Evolutionary conservation across 495 filamentous ascomycete species (phyloP), one percentile per base, ranked within the genome.

Genomic region (Margaritispora aquatica): DNA sequence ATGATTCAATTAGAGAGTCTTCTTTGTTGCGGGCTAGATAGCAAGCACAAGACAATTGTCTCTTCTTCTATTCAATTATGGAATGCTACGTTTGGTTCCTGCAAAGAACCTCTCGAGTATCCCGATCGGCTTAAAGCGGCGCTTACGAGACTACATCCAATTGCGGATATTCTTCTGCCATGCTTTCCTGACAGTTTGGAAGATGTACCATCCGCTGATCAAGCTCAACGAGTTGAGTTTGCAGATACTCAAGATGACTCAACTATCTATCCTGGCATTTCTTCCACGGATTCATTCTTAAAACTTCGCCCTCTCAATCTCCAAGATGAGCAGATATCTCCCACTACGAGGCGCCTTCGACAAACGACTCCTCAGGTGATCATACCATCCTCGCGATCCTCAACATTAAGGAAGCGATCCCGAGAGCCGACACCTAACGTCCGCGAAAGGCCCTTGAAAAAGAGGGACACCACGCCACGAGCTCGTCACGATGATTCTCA

Each of bases 401-500:
- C 55, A 8, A n/a, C n/a, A n/a, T 27, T 65, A 3, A 27, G 47
- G 2, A 73, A 69, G 56, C 65, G 66, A 38, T 66, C 59, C 9
- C 48, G 59, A 10, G 64, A 70, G 22, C 50, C 59, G 0, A 71
- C 76, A 11, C 70, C 70, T 7, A 63, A 57, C 26, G 0, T 26
- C 26, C 59, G 62, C 29, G 54, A 55, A 2, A 67, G 72, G 11
- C 68, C 59, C 15, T 46, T 58, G 9, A 27, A 52, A 52, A 54
- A 66, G 63, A 22, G 38, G 29, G 24, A 59, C 46, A 23, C 51
- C 50, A 59, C 51, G 22, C 36, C 66, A 47, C 79, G 75, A 23
- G 71, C 83, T 26, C 79, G 84, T 26, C 89, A 94, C 64, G 80
- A 92, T 63, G 81, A 92, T 69, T 91, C 89, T 4, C 88, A 92